Percentiles rank a stretch among this genome's conserved stretches.
Conservation (phyloP, 352 stramenopile species). For the Globisporangium paroecandrum region DNA sequence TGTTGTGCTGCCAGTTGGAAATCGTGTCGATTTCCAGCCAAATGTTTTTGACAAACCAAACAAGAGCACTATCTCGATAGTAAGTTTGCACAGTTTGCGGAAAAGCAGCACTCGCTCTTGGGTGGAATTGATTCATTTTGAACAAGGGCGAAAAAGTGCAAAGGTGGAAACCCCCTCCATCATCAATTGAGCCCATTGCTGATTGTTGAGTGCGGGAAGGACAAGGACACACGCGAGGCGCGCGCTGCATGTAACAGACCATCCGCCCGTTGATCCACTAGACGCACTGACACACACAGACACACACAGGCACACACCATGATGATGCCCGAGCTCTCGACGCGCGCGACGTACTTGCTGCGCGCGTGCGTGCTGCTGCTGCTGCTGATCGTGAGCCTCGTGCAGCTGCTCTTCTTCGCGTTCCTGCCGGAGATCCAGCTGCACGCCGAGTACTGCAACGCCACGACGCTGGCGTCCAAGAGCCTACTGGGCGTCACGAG, state of each 20-base stretch:
- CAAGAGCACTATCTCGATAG: background rate
- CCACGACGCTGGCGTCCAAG: slow-evolving; percentile 37
- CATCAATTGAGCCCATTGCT: background rate
- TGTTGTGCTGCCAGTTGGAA: background rate
- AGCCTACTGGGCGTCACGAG: slow-evolving; percentile 43
- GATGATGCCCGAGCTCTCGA: slow-evolving; percentile 17
- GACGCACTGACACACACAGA: background rate
- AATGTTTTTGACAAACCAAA: background rate
- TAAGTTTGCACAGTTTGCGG: background rate
- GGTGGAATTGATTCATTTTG: background rate
- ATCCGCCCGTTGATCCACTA: background rate
- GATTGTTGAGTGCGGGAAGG: background rate
- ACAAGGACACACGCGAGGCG: background rate
- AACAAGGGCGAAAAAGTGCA: background rate
- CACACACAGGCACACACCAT: slow-evolving; percentile 6
- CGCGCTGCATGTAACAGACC: background rate
- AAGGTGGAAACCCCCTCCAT: background rate
- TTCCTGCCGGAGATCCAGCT: slow-evolving; percentile 65
- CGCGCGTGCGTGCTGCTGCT: slow-evolving; percentile 69
- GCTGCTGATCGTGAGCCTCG: slow-evolving; percentile 63
- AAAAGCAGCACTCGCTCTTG: background rate
- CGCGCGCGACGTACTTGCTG: slow-evolving; percentile 57
- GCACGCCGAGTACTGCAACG: slow-evolving; percentile 62
- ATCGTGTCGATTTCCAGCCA: background rate
- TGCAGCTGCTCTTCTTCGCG: slow-evolving; percentile 74